Base-by-base conservation (phyloP, 2,329 filamentous ascomycete genomes). In the Setomelanomma holmii region DNA sequence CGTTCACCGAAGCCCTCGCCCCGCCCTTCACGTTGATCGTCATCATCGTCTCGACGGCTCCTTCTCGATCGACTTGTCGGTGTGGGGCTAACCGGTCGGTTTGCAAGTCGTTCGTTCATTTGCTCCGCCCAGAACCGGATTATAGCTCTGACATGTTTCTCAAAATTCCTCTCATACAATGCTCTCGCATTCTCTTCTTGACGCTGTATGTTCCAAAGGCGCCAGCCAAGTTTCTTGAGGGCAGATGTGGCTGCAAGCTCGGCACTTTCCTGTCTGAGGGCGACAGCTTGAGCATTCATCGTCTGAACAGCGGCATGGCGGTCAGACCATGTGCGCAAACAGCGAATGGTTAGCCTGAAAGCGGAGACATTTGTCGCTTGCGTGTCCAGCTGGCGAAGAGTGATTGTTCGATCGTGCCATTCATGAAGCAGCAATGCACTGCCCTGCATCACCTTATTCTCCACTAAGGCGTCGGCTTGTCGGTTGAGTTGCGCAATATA, bases 141-240 rank as follows among this genome's bases (percentile, higher is more conserved):
- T 75, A 86, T 82, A 23, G 78, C 78, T 49, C 81, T 77, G 22
- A 80, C 72, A 65, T 86, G 84, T 55, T 82, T 82, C 48, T 82
- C 77, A 33, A 81, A 75, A 55, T 82, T 84, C 16, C 84, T 75
- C 16, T 80, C 76, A 43, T 76, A 75, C 56, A 86, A 72, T 5
- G 82, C 81, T 30, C 80, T 74, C 0, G 83, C 82, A 35, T 78
- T 84, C 50, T 85, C 79, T 8, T 76, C 68, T 20, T 78, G 78
- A 45, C 79, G 79, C 20, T 76, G 75, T 4, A 83, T 72, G 35
- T 84, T 82, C 71, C 86, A 86, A 2, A 83, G 73, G 6, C 79
- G 79, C 71, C 85, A 82, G 46, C 82, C 84, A n/a, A 86, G 71
- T 61, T 80, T 83, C 64, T 82, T 83, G 50, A 86, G 72, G 20